Base-by-base conservation (phyloP, 2,329 filamentous ascomycete species). In the Monosporascus sp. region DNA sequence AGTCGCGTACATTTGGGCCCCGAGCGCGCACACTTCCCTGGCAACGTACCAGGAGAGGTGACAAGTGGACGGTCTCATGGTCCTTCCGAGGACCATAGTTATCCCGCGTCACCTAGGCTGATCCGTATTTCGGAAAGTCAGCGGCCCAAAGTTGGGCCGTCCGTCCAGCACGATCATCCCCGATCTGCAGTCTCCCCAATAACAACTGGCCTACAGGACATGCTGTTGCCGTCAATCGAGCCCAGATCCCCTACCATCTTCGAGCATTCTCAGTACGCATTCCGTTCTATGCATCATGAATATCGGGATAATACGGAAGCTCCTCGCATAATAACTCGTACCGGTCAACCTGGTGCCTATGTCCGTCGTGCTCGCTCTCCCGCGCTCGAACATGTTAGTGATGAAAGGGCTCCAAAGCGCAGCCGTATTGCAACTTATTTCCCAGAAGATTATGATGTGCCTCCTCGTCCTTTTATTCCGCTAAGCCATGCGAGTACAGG, bases 131-230 rank as follows among this genome's bases (percentile, higher is more conserved):
- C 57, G 27, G 64, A 67, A 38, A 51, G 50, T 49, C 54, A 62
- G 38, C 55, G 53, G 27, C 63, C 66, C 65, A 67, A 68, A 68
- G 66, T 67, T 67, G 66, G 66, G 65, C 57, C 56, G 37, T 49
- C 45, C 44, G 44, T 47, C 38, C 51, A 27, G 52, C 58, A 57
- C 22, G 18, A 47, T 20, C 57, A 52, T 47, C 43, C 59, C 43
- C 54, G 56, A n/a, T 46, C 49, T 52, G 55, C 63, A 45, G 37
- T 65, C 35, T 62, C 63, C 31, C 62, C 63, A 39, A 56, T 63
- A 52, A 63, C 62, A 56, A 46, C 59, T 49, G 58, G 62, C 47
- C 58, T 68, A 31, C 62, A 68, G 52, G 66, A 69, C 56, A 61
- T 67, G 61, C 39, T 68, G 11, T 46, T 69, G 20, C 63, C 61